Conservation (phyloP, 2,329 filamentous ascomycete species). For the Paecilomyces niveus region DNA sequence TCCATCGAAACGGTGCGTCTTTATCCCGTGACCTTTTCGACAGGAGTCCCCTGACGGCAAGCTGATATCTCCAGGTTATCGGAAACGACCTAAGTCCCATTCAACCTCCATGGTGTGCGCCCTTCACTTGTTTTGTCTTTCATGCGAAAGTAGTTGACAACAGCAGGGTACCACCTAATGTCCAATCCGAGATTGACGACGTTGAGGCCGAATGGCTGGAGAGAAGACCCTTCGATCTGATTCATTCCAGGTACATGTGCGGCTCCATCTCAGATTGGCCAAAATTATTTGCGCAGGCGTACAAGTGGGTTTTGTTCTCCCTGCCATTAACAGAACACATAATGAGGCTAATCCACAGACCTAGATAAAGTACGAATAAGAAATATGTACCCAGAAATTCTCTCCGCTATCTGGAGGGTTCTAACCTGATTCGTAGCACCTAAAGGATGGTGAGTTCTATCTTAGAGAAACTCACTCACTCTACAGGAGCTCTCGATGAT, state of each 20-base stretch:
- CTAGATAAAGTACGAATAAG: too few relatives aligned
- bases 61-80: not conserved
- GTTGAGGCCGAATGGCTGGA: constrained; percentile 8
- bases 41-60: not conserved
- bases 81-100: constrained; percentile 1
- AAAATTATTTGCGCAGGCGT: constrained; percentile 8
- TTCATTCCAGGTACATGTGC: constrained; percentile 9
- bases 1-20: not conserved
- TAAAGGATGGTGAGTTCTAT: too few relatives aligned
- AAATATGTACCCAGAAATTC: too few relatives aligned
- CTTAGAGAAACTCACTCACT: too few relatives aligned
- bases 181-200: constrained; percentile 12
- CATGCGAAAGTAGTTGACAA: not conserved
- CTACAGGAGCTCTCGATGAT: too few relatives aligned
- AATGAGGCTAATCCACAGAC: not conserved
- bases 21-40: not conserved
- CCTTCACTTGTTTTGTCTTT: too few relatives aligned
- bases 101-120: not conserved
- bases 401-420: too few relatives aligned
- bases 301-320: constrained; percentile 1
- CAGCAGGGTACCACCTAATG: constrained; percentile 11
- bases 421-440: too few relatives aligned
- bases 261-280: constrained; percentile 9
- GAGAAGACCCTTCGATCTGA: constrained; percentile 11
- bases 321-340: not conserved